Evolutionary conservation across 441 rosid genomes (phyloP).

Genomic region (Gossypium lobatum): DNA sequence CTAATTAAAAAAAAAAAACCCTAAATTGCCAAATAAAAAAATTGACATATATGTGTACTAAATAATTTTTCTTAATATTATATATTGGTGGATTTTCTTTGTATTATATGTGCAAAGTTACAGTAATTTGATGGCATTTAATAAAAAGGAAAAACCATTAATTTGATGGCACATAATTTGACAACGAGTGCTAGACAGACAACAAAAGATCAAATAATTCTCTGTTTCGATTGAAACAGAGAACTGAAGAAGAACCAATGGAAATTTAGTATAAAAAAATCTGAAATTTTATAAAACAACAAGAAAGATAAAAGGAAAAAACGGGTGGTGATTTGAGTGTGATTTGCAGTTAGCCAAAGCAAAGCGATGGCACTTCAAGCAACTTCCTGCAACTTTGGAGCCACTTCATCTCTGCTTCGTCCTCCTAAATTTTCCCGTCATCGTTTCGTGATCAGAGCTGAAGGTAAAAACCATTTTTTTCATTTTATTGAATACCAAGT

Average conservation of each 20-base stretch:
- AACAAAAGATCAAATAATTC: neutral
- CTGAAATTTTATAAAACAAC: neutral
- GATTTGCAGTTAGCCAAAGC: neutral
- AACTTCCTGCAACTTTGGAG: conserved; percentile 38
- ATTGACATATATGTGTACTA: too few species aligned
- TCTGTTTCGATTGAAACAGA: conserved; percentile 8
- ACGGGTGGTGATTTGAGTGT: neutral
- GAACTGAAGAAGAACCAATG: neutral
- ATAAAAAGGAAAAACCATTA: too few species aligned
- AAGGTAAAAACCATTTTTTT: conserved; percentile 25
- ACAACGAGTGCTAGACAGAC: conserved; percentile 23
- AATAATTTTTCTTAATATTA: too few species aligned
- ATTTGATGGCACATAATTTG: neutral
- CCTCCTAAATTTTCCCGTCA: conserved; percentile 27
- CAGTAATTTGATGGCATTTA: too few species aligned
- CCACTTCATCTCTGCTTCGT: conserved; percentile 31
- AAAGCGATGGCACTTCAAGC: conserved; percentile 55
- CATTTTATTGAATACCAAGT: neutral
- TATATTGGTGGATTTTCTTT: too few species aligned
- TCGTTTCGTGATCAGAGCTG: conserved; percentile 39
- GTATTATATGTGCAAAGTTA: too few species aligned
- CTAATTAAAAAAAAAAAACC: too few species aligned
- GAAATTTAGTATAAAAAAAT: neutral
- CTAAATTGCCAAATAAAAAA: too few species aligned
- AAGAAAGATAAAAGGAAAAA: neutral